phyloP scores from a whole-genome alignment of 228 moss, liverwort and hornwort genomes.

The Sphagnum fallax region DNA sequence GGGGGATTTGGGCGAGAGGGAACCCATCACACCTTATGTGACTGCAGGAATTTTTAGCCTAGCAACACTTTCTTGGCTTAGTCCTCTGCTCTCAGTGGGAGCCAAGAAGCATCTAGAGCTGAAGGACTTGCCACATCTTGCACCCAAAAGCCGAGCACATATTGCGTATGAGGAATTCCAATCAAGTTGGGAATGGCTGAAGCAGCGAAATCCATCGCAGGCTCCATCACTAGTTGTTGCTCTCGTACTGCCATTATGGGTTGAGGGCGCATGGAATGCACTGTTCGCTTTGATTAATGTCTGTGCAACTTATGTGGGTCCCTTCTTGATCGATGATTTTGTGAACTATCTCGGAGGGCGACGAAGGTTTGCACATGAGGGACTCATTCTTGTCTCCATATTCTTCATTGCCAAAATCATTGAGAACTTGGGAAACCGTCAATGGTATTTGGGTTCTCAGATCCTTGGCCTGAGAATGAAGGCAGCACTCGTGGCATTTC shows the following conservation, averaged over 20 bases:
- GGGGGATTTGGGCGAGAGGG: slow-evolving; percentile 8
- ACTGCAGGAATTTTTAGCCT: slow-evolving; percentile 37
- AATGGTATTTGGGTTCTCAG: slow-evolving; percentile 44
- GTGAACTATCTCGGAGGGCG: slow-evolving; percentile 62
- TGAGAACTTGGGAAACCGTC: slow-evolving; percentile 32
- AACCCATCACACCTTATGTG: slow-evolving; percentile 26
- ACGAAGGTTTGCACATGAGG: slow-evolving; percentile 47
- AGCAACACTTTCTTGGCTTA: slow-evolving; percentile 38
- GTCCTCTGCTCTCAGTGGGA: slow-evolving; percentile 32
- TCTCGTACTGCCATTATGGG: slow-evolving; percentile 31
- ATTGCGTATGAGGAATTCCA: slow-evolving; percentile 20
- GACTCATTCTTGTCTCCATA: slow-evolving; percentile 28
- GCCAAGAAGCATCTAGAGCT: slow-evolving; percentile 39
- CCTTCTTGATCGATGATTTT: slow-evolving; percentile 49
- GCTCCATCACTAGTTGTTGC: slow-evolving; percentile 38
- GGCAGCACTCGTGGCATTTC: slow-evolving; percentile 44
- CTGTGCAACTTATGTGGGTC: slow-evolving; percentile 41
- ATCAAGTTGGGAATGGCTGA: slow-evolving; percentile 41
- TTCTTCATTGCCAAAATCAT: slow-evolving; percentile 41
- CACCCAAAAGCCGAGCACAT: slow-evolving; percentile 41
- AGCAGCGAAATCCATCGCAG: slow-evolving; percentile 16
- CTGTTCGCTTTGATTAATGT: slow-evolving; percentile 29
- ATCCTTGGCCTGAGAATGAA: slow-evolving; percentile 27
- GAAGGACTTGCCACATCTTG: slow-evolving; percentile 38
- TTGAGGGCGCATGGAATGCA: slow-evolving; percentile 19